These are phyloP conservation scores for Condylostoma magnum DNA, from an alignment of 169 alveolate species.

Conservation along the genomic window DNA sequence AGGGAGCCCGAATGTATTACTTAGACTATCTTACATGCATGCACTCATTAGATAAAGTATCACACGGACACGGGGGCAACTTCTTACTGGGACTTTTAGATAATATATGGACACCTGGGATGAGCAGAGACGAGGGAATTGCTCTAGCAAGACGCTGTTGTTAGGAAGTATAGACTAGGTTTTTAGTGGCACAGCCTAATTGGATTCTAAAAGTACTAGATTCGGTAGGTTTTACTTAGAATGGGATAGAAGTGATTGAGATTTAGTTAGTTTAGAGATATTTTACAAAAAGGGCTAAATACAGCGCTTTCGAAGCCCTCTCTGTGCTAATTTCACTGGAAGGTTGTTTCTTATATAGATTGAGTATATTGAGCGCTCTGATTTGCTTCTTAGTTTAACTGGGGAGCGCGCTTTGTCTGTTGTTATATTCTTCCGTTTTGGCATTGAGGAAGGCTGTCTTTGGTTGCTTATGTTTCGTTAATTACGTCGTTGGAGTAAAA, in stretches of 20 bases:
- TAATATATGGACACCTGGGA: slow-evolving; percentile 45
- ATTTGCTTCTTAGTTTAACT: too few species aligned
- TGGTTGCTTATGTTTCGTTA: too few species aligned
- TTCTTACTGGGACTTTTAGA: slow-evolving; percentile 63
- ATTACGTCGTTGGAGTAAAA: too few species aligned
- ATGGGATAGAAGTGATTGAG: not conserved
- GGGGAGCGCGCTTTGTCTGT: too few species aligned
- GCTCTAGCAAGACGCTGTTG: slow-evolving; percentile 46
- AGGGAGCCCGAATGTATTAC: slow-evolving; percentile 58
- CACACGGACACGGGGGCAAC: slow-evolving; percentile 74
- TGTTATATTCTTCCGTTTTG: too few species aligned
- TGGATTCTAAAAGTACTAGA: slow-evolving; percentile 54
- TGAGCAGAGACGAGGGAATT: slow-evolving; percentile 50
- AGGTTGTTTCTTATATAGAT: too few species aligned
- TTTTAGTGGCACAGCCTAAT: slow-evolving; percentile 51
- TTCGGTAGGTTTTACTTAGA: slow-evolving; percentile 28
- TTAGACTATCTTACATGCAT: slow-evolving; percentile 65
- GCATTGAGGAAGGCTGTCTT: too few species aligned
- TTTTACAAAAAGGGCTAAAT: too few species aligned
- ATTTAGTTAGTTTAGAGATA: not conserved
- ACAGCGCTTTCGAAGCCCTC: too few species aligned
- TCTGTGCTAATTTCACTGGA: too few species aligned
- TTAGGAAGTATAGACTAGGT: slow-evolving; percentile 50
- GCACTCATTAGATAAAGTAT: slow-evolving; percentile 55
- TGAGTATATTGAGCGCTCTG: too few species aligned